Evolutionary conservation across 441 rosid genomes (phyloP).

Genomic region (Theobroma grandiflorum): DNA sequence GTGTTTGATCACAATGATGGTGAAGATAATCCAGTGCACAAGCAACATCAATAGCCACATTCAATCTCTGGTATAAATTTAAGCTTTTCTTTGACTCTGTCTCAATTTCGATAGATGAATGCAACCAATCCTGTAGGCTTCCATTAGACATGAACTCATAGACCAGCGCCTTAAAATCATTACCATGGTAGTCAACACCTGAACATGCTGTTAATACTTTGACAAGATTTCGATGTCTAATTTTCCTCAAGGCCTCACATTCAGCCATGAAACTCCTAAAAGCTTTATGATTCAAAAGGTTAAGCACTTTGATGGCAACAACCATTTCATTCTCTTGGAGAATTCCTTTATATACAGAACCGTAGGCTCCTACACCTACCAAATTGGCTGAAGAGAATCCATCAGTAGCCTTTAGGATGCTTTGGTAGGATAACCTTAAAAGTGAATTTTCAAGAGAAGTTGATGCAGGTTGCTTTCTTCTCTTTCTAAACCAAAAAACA

Average conservation of each 20-base stretch:
- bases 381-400: slow-evolving; percentile 30
- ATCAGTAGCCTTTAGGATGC: slow-evolving; percentile 29
- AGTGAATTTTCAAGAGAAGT: neutral
- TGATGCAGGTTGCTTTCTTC: neutral
- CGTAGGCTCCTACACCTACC: slow-evolving; percentile 34
- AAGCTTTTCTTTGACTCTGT: neutral
- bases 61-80: neutral
- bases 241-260: neutral
- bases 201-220: neutral
- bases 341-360: slow-evolving; percentile 37
- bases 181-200: neutral
- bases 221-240: slow-evolving; percentile 13
- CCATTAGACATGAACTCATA: neutral
- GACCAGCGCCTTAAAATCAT: slow-evolving; percentile 11
- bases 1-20: neutral
- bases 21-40: neutral
- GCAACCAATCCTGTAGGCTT: neutral
- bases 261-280: neutral
- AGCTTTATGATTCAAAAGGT: neutral
- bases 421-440: slow-evolving; percentile 26
- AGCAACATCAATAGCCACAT: neutral
- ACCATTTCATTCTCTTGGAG: neutral
- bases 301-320: neutral
- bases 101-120: neutral
- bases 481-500: neutral